A percentile compares a stretch with the other conserved stretches of the same genome.
Evolutionary conservation across 805 yeast species (phyloP).

Genomic region (Schwanniomyces yamadae): DNA sequence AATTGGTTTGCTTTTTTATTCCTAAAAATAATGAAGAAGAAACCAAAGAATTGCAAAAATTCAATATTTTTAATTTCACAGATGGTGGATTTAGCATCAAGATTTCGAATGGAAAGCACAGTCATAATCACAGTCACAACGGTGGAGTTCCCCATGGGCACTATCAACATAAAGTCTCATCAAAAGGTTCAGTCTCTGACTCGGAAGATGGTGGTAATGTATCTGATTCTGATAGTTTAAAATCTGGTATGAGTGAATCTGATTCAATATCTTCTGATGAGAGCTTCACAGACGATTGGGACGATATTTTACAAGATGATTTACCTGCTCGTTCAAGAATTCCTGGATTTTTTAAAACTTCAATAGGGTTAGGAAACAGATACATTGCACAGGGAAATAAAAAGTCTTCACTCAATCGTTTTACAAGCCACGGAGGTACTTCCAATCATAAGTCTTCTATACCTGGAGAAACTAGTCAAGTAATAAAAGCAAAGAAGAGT

Average conservation of each 20-base stretch:
- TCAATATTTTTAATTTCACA: conserved; percentile 42
- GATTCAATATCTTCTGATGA: conserved; percentile 45
- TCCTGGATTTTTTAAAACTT: conserved; percentile 49
- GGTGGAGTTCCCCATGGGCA: neutral
- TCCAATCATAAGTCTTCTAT: conserved; percentile 37
- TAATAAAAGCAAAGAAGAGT: conserved; percentile 12
- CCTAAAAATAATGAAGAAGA: conserved; percentile 42
- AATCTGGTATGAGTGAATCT: conserved; percentile 8
- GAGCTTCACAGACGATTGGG: conserved; percentile 68
- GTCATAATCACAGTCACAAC: conserved; percentile 13
- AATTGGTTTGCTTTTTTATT: conserved; percentile 77
- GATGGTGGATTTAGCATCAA: conserved; percentile 51
- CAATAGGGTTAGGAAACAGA: conserved; percentile 39
- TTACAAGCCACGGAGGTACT: conserved; percentile 41
- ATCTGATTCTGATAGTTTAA: conserved; percentile 1
- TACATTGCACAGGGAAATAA: conserved; percentile 22
- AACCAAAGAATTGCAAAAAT: conserved; percentile 45
- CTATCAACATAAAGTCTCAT: conserved; percentile 7
- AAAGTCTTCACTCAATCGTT: conserved; percentile 27
- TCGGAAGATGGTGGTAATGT: conserved; percentile 17
- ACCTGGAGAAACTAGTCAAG: conserved; percentile 26
- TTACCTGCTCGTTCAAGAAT: conserved; percentile 48
- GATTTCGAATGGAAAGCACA: conserved; percentile 12
- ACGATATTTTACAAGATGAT: conserved; percentile 60
- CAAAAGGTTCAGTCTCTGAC: conserved; percentile 17